Base-by-base conservation (phyloP, 2,329 filamentous ascomycete species). In the Trichoderma sp. region DNA sequence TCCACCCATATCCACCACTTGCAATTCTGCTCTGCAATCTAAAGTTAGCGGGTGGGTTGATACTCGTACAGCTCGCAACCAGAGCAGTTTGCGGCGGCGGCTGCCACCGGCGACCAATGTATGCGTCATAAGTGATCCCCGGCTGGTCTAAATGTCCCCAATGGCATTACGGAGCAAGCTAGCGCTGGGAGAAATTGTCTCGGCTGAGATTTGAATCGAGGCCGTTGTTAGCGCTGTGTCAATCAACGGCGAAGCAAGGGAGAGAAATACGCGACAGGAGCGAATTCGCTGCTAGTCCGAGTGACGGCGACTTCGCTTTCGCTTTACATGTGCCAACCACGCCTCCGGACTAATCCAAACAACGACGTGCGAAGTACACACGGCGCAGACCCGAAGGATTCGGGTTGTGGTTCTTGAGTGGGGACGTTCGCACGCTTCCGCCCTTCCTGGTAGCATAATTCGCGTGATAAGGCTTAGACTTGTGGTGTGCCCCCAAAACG, bases 331-430 rank as follows among this genome's bases (percentile, higher is more conserved):
- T 47, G 65, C 65, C 55, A 59, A 36, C 39, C 11, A 26, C 36
- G 55, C 36, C 26, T 59, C 43, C 32, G 65, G 36, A 39, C 55
- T 59, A 28, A 30, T 26, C 65, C 65, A 47, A 59, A 68, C 50
- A n/a, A 65, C 61, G 39, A 65, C 61, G 39, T 64, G 20, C 64
- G 15, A 67, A 39, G 53, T 50, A 50, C 43, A 50, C n/a, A 47
- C 65, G 32, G 34, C 34, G 65, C 28, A 68, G 65, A 43, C 36
- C 55, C 55, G 67, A 69, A 69, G 67, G 67, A 69, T 69, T 62
- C 59, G 57, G 58, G 39, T 20, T 68, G 67, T 36, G 57, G 55
- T 69, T 50, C 26, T 50, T 9, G 39, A 26, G 67, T 61, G 67
- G 57, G 50, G 67, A 69, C 67, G 32, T 47, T 47, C 20, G 39